Percentiles rank a stretch among this genome's conserved stretches.
Conservation (phyloP, 805 yeast species). For the Wickerhamomyces kurtzmanii region DNA sequence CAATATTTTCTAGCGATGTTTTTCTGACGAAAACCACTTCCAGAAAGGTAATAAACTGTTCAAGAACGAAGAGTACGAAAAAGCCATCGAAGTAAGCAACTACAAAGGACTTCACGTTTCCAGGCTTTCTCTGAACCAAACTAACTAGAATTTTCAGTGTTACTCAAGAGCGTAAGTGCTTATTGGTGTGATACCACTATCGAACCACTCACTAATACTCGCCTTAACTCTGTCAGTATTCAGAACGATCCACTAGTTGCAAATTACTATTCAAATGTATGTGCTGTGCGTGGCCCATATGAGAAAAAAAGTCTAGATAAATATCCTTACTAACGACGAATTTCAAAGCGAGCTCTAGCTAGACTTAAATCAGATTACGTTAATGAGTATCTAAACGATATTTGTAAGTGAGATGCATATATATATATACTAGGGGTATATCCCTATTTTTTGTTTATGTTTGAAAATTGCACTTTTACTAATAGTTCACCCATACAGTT, state of each 20-base stretch:
- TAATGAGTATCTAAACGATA: constrained; percentile 15
- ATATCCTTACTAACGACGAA: not conserved
- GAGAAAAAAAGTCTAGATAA: too few species aligned
- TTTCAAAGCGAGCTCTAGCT: not conserved
- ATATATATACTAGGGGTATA: constrained; percentile 1
- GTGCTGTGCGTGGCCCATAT: not conserved
- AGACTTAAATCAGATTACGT: constrained; percentile 2
- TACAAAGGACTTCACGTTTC: not conserved
- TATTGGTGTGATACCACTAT: too few species aligned
- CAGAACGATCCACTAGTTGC: constrained; percentile 1
- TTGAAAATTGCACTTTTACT: not conserved
- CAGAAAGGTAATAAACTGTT: constrained; percentile 3
- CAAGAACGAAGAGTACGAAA: constrained; percentile 1
- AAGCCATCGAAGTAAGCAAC: constrained; percentile 1
- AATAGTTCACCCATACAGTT: constrained; percentile 1
- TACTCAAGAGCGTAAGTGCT: not conserved
- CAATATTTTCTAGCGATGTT: too few species aligned
- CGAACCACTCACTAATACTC: too few species aligned
- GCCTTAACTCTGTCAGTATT: not conserved
- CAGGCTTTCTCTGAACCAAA: not conserved
- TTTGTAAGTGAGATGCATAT: constrained; percentile 12
- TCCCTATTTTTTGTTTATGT: too few species aligned
- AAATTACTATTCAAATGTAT: constrained; percentile 1
- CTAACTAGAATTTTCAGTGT: not conserved
- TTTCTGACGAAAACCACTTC: too few species aligned